Evolutionary conservation across 2,329 filamentous ascomycete genomes (phyloP), one percentile per base, ranked within the genome.

Genomic region (Lachnellula subtilissima): DNA sequence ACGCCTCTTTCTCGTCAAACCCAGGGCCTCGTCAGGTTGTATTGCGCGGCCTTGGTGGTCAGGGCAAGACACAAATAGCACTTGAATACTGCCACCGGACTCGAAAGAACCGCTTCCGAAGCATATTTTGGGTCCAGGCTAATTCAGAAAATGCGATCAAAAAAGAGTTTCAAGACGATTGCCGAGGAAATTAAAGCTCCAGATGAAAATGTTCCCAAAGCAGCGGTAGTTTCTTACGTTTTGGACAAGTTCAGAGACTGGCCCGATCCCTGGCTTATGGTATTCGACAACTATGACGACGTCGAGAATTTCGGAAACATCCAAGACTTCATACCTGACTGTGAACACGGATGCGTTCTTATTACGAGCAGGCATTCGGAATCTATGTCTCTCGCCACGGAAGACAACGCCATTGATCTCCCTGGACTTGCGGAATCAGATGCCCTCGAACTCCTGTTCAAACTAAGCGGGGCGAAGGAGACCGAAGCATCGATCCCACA

Each of bases 241-340:
- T 14, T 61, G 3, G 40, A 56, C 2, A 52, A 23, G 39, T 28
- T 65, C 28, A 17, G 37, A 11, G 17, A 45, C 2, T 59, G 52
- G 51, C 19, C 32, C 5, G 40, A 46, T 19, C 36, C 52, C 3
- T 67, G 64, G 64, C 36, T 67, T 6, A 53, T 67, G 19, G 54
- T 67, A 11, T 63, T 65, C 19, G 64, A 67, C 36, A 67, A 66
- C 36, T 58, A 61, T 12, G 65, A 67, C 23, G 58, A 65, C 14
- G 37, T 56, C 1, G 19, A n/a, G 8, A 42, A 25, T 36, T 63
- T 62, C 45, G 25, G 56, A 5, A 51, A 56, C 22, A 50, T 58
- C n/a, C 48, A 17, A 15, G 54, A 63, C 32, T 60, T 50, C 22
- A 48, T 61, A 1, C 60, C 61, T n/a, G n/a, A 48, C 5, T 46